phyloP scores from a whole-genome alignment of 352 stramenopile genomes.

The Phytophthora fragariaefolia region DNA sequence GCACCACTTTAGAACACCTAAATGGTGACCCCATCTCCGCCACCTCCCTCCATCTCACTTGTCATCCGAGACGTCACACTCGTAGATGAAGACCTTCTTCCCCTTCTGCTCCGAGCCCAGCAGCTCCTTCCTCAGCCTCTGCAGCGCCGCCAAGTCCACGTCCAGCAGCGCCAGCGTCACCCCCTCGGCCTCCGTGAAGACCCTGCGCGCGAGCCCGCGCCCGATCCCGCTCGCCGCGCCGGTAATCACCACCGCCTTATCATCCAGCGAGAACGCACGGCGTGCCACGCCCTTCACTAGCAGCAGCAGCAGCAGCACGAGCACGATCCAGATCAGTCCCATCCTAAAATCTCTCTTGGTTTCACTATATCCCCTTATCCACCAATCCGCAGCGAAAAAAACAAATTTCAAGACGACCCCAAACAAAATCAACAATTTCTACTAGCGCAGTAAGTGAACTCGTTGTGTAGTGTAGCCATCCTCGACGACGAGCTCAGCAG shows the following conservation, averaged over 20 bases:
- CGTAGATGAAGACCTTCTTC: constrained; percentile 41
- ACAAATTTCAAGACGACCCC: neutral
- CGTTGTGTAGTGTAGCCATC: neutral
- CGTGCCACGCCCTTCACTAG: constrained; percentile 6
- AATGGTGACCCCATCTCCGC: too few species aligned
- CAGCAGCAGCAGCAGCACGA: constrained; percentile 12
- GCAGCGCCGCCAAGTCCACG: constrained; percentile 54
- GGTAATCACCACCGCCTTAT: constrained; percentile 70
- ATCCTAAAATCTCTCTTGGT: neutral
- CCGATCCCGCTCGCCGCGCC: constrained; percentile 69
- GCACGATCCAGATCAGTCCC: neutral
- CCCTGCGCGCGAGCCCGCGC: constrained; percentile 42
- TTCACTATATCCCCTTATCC: neutral
- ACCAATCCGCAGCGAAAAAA: neutral
- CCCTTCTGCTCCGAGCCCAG: neutral
- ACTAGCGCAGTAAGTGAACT: too few species aligned
- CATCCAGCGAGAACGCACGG: constrained; percentile 58
- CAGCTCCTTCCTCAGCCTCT: constrained; percentile 35
- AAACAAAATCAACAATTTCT: too few species aligned
- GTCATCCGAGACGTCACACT: constrained; percentile 74
- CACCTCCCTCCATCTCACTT: constrained; percentile 52
- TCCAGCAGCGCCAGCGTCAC: constrained; percentile 71
- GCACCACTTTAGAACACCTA: neutral
- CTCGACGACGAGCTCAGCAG: too few species aligned
- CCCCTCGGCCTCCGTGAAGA: constrained; percentile 32